A percentile compares a stretch with the other conserved stretches of the same genome.
Conservation (phyloP, 805 yeast genomes). For the Metschnikowia baotianmanensis region DNA sequence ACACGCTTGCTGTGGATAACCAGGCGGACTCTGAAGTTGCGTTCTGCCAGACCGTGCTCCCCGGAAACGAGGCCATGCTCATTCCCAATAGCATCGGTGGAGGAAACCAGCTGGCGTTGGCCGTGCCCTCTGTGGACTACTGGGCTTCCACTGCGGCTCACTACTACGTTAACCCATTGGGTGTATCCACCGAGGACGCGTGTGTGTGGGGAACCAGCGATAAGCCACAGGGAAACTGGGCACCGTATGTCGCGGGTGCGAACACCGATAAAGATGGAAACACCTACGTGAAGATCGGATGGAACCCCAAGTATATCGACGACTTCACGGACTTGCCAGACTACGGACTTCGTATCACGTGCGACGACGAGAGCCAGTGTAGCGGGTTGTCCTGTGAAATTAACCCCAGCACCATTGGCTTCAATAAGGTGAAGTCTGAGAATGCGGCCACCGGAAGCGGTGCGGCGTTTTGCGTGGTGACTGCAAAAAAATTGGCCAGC, state of each 20-base stretch:
- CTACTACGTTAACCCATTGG: slow-evolving; percentile 81
- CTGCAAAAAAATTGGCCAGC: slow-evolving; percentile 59
- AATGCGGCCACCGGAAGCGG: slow-evolving; percentile 47
- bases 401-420: slow-evolving; percentile 62
- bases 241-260: slow-evolving; percentile 92
- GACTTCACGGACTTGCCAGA: slow-evolving; percentile 57
- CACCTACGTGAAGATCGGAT: slow-evolving; percentile 82
- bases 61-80: slow-evolving; percentile 93
- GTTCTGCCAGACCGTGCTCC: slow-evolving; percentile 88
- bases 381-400: slow-evolving; percentile 79
- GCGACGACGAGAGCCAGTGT: slow-evolving; percentile 62
- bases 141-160: slow-evolving; percentile 89
- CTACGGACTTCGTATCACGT: slow-evolving; percentile 71
- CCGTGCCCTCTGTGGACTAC: slow-evolving; percentile 83
- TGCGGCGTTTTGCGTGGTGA: slow-evolving; percentile 81
- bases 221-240: slow-evolving; percentile 83
- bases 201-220: slow-evolving; percentile 79
- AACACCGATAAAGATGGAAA: slow-evolving; percentile 68
- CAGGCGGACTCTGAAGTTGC: slow-evolving; percentile 61
- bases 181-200: slow-evolving; percentile 69
- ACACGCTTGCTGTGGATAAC: slow-evolving; percentile 66
- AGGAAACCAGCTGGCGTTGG: slow-evolving; percentile 51
- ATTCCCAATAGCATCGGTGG: slow-evolving; percentile 73
- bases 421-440: slow-evolving; percentile 51
- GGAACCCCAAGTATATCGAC: slow-evolving; percentile 85